Evolutionary conservation across 306 rosid genomes (phyloP).

Genomic region (Quercus glauca): DNA sequence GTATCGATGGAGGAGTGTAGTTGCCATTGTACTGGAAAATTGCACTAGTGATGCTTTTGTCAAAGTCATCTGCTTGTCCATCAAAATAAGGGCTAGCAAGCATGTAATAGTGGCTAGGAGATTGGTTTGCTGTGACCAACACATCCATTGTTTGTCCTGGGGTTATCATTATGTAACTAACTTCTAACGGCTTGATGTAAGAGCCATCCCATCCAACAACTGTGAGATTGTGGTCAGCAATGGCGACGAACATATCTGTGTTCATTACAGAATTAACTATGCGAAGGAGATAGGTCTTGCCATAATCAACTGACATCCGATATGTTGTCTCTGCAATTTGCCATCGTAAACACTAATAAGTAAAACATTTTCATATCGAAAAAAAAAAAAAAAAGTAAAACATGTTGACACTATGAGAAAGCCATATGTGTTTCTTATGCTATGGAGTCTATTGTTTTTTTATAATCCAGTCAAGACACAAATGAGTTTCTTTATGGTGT

Average conservation of each 20-base stretch:
- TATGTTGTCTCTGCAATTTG: slow-evolving; percentile 22
- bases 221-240: slow-evolving; percentile 43
- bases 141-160: slow-evolving; percentile 54
- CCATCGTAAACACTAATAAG: not conserved
- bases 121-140: slow-evolving; percentile 40
- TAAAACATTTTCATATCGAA: too few relatives aligned
- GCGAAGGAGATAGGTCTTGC: slow-evolving; percentile 46
- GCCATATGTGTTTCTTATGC: too few relatives aligned
- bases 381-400: too few relatives aligned
- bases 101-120: slow-evolving; percentile 40
- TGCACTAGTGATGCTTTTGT: slow-evolving; percentile 42
- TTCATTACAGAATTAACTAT: slow-evolving; percentile 44
- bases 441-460: too few relatives aligned
- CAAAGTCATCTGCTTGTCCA: slow-evolving; percentile 21
- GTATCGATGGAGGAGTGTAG: slow-evolving; percentile 7
- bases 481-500: too few relatives aligned
- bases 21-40: slow-evolving; percentile 37
- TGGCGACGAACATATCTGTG: slow-evolving; percentile 34
- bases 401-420: too few relatives aligned
- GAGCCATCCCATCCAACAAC: slow-evolving; percentile 43
- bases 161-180: slow-evolving; percentile 37
- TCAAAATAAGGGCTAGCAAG: slow-evolving; percentile 32
- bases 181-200: slow-evolving; percentile 34
- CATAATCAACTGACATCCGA: slow-evolving; percentile 30
- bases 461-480: too few relatives aligned